These are phyloP conservation scores for Epichloe scottii DNA, from an alignment of 2,329 filamentous ascomycete genomes.

Conservation along the genomic window DNA sequence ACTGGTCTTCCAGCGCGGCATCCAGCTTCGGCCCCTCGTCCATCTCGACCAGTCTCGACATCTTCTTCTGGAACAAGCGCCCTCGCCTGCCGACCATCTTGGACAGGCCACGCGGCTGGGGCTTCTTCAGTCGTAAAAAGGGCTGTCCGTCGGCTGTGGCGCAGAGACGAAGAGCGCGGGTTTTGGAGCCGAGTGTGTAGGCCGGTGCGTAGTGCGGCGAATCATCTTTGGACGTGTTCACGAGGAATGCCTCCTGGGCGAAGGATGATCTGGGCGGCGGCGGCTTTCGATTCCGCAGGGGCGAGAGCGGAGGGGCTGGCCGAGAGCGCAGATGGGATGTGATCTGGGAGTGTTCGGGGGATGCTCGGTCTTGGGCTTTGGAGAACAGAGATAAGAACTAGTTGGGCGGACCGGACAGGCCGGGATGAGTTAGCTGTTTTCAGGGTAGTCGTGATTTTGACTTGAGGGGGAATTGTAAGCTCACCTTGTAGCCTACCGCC, in stretches of 20 bases:
- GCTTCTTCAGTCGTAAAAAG: slow-evolving; percentile 55
- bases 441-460: neutral
- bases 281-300: slow-evolving; percentile 10
- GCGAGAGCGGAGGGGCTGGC: slow-evolving; percentile 8
- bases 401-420: neutral
- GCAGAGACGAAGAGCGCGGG: slow-evolving; percentile 41
- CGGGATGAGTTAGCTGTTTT: neutral
- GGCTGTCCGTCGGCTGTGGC: slow-evolving; percentile 43
- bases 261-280: slow-evolving; percentile 8
- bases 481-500: slow-evolving; percentile 53
- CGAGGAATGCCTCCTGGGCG: slow-evolving; percentile 18
- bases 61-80: slow-evolving; percentile 27
- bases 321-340: slow-evolving; percentile 26
- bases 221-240: slow-evolving; percentile 21
- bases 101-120: slow-evolving; percentile 48
- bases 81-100: slow-evolving; percentile 42
- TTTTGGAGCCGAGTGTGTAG: slow-evolving; percentile 24
- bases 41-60: slow-evolving; percentile 25
- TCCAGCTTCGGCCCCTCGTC: slow-evolving; percentile 21
- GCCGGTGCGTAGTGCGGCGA: slow-evolving; percentile 35
- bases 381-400: slow-evolving; percentile 29
- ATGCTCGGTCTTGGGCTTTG: slow-evolving; percentile 24
- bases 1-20: slow-evolving; percentile 32
- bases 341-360: slow-evolving; percentile 29
- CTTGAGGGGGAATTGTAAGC: too few species aligned